These are phyloP conservation scores for Cucurbita pepo DNA, from an alignment of 306 rosid species.

Conservation along the genomic window DNA sequence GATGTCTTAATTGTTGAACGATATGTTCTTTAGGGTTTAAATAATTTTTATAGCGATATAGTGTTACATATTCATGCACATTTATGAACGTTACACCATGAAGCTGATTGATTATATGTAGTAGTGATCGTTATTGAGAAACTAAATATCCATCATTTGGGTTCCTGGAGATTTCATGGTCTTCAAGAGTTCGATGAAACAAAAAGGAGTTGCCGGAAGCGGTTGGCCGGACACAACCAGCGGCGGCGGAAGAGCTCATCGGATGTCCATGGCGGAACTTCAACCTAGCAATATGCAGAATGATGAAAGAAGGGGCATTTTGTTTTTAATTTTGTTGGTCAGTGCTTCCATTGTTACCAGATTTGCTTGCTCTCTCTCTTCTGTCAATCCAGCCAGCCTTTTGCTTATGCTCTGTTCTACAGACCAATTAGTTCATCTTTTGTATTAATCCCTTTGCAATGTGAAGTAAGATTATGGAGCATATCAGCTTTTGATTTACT, in stretches of 20 bases:
- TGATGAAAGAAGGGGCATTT: not conserved
- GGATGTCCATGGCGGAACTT: constrained; percentile 35
- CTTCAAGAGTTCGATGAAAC: constrained; percentile 62
- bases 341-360: not conserved
- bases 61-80: no score
- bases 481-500: not conserved
- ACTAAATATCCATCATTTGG: not conserved
- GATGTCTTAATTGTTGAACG: no score
- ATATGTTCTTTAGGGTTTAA: no score
- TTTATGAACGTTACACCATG: no score
- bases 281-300: constrained; percentile 9
- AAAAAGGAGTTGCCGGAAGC: constrained; percentile 81
- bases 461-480: not conserved
- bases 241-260: constrained; percentile 73
- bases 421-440: not conserved
- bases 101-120: not conserved
- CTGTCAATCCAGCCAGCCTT: constrained; percentile 6
- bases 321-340: not conserved
- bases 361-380: constrained; percentile 16
- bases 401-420: not conserved
- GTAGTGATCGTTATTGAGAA: not conserved
- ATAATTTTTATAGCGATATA: no score
- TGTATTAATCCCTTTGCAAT: not conserved
- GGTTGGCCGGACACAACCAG: constrained; percentile 89
- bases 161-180: constrained; percentile 50